A percentile compares a stretch with the other conserved stretches of the same genome.
Evolutionary conservation across 768 basidiomycete genomes (phyloP).

Genomic region (Rhizopogon salebrosus): DNA sequence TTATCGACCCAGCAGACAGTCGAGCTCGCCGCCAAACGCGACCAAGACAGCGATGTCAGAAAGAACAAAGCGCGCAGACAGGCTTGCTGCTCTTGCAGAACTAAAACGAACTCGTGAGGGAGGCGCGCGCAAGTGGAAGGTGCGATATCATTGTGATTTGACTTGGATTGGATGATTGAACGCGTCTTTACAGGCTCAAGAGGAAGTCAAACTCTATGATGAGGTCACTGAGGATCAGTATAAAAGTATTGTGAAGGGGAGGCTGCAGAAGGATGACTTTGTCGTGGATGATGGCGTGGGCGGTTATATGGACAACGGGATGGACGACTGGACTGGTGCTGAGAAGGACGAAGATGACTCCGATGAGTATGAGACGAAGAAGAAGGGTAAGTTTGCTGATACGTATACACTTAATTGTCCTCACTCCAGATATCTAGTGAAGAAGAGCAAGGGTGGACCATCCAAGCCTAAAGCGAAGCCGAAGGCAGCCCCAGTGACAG

Average conservation of each 20-base stretch:
- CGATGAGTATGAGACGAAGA: constrained; percentile 28
- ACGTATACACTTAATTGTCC: not conserved
- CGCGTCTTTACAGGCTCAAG: constrained; percentile 33
- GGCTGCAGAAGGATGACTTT: constrained; percentile 87
- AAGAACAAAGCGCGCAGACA: constrained; percentile 29
- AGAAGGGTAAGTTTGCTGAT: constrained; percentile 29
- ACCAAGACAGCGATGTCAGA: constrained; percentile 20
- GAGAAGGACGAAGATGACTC: constrained; percentile 49
- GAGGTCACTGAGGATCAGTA: constrained; percentile 90
- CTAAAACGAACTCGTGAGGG: constrained; percentile 57
- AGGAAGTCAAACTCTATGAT: constrained; percentile 77
- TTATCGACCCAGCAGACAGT: not conserved
- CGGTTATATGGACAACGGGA: constrained; percentile 94
- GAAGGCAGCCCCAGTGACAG: constrained; percentile 45
- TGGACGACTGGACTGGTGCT: constrained; percentile 84
- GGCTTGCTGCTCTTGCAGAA: constrained; percentile 39
- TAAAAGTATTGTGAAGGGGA: constrained; percentile 71
- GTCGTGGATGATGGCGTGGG: constrained; percentile 89
- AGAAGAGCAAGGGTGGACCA: constrained; percentile 14
- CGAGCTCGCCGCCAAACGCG: not conserved
- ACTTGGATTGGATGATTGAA: constrained; percentile 10
- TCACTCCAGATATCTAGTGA: constrained; percentile 17
- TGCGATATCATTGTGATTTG: constrained; percentile 20
- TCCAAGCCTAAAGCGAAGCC: constrained; percentile 34
- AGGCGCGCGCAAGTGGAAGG: constrained; percentile 56